phyloP scores from a whole-genome alignment of 345 rosid genomes.

The Salix exigua region DNA sequence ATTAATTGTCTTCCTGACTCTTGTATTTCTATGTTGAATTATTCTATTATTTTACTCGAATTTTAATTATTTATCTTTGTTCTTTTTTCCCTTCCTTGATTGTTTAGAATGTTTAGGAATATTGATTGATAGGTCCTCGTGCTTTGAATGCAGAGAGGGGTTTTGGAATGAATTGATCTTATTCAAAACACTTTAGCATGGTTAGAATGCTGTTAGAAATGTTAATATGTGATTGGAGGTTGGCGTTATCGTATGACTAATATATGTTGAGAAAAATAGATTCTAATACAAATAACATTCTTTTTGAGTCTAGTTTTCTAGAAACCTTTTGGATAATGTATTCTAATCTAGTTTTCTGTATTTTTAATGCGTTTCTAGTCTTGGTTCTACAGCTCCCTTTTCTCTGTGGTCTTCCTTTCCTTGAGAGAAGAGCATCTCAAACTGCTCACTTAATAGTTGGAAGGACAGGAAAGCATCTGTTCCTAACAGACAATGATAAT shows the following conservation, averaged over 20 bases:
- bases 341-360: neutral
- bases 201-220: neutral
- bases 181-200: neutral
- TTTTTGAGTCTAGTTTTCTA: neutral
- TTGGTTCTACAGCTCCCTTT: constrained; percentile 64
- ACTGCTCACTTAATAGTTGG: constrained; percentile 86
- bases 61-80: neutral
- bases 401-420: constrained; percentile 87
- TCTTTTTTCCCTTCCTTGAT: neutral
- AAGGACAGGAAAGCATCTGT: constrained; percentile 87
- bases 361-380: neutral
- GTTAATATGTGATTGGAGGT: neutral
- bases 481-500: constrained; percentile 72
- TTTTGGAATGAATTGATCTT: neutral
- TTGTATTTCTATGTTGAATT: neutral
- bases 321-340: neutral
- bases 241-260: neutral
- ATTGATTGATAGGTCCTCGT: neutral
- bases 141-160: neutral
- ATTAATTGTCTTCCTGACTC: neutral
- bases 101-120: neutral
- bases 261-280: neutral
- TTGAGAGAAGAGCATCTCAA: constrained; percentile 80
- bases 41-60: neutral
- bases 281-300: neutral